phyloP scores from a whole-genome alignment of 352 stramenopile species.

The Globisporangium echinulatum region DNA sequence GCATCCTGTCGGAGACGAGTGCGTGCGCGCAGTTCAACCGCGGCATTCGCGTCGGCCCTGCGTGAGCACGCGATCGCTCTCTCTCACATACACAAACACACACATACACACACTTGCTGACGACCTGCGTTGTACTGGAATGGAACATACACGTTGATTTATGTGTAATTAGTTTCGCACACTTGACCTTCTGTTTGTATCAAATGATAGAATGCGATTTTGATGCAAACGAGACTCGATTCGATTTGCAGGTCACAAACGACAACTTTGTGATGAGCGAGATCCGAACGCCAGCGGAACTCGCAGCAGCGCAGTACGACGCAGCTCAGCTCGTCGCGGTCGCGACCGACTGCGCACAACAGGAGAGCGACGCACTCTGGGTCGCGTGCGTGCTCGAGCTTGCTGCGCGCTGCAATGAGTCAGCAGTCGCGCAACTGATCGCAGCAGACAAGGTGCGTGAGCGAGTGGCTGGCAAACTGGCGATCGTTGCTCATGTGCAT shows the following conservation, averaged over 20 bases:
- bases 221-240: neutral
- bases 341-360: neutral
- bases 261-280: neutral
- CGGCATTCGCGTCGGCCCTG: constrained; percentile 68
- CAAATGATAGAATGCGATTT: neutral
- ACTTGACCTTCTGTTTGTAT: neutral
- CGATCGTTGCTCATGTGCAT: neutral
- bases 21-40: constrained; percentile 52
- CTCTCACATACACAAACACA: neutral
- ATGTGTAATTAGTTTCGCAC: neutral
- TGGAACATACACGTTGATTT: no score
- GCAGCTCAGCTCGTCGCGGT: neutral
- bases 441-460: constrained; percentile 2
- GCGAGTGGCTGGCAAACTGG: neutral
- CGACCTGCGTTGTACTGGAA: no score
- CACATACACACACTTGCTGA: neutral
- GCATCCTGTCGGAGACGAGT: constrained; percentile 57
- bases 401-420: constrained; percentile 3
- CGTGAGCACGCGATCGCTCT: constrained; percentile 2
- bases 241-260: neutral
- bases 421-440: neutral
- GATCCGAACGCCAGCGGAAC: neutral
- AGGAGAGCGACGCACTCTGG: constrained; percentile 4
- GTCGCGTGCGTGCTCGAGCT: constrained; percentile 9
- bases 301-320: constrained; percentile 1